phyloP scores from a whole-genome alignment of 73 alveolate genomes.

The Paramecium bursaria region DNA sequence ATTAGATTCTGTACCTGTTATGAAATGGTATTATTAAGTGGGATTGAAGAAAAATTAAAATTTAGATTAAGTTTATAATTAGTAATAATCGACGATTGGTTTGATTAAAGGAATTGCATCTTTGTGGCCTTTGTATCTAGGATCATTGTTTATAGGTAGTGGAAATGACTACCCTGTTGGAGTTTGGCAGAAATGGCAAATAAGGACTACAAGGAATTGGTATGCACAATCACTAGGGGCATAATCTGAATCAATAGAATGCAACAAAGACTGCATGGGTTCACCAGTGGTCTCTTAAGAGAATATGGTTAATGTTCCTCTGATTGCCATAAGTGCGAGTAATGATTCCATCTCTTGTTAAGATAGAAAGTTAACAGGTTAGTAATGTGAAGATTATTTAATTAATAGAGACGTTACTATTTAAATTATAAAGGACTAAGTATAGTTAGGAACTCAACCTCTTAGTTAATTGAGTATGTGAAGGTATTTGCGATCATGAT shows the following conservation, averaged over 20 bases:
- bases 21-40: constrained; percentile 63
- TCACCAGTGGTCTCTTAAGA: constrained; percentile 31
- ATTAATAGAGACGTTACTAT: constrained; percentile 22
- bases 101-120: constrained; percentile 47
- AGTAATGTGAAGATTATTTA: constrained; percentile 13
- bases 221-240: constrained; percentile 63
- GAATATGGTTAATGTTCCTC: constrained; percentile 56
- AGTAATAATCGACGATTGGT: neutral
- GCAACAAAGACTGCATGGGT: constrained; percentile 38
- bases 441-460: neutral
- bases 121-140: constrained; percentile 63
- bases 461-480: constrained; percentile 45
- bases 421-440: constrained; percentile 23
- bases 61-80: constrained; percentile 4
- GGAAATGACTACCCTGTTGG: neutral
- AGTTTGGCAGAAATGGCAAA: constrained; percentile 65
- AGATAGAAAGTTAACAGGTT: constrained; percentile 66
- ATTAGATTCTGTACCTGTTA: constrained; percentile 67
- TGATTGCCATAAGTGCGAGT: constrained; percentile 65
- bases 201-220: constrained; percentile 64
- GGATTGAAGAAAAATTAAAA: constrained; percentile 57
- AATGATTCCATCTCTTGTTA: constrained; percentile 50
- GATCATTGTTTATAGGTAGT: constrained; percentile 7
- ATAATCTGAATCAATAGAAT: constrained; percentile 45
- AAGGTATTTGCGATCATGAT: constrained; percentile 68